These are phyloP conservation scores for Mycosphaerella sp. DNA, from an alignment of 2,329 filamentous ascomycete species.

Conservation along the genomic window DNA sequence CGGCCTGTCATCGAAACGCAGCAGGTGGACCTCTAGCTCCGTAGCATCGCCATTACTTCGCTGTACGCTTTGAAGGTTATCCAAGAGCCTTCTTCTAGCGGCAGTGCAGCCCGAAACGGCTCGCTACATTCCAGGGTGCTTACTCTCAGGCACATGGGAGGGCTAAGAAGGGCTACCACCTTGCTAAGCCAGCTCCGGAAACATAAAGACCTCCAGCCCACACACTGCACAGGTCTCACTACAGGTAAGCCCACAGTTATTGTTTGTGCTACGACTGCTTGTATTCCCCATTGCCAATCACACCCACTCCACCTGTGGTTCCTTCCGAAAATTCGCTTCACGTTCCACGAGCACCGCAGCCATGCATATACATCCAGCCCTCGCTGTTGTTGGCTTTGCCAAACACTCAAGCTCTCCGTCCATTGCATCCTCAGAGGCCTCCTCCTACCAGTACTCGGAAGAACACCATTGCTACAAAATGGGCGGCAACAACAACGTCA, in stretches of 20 bases:
- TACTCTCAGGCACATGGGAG: constrained; percentile 3
- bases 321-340: constrained; percentile 9
- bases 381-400: constrained; percentile 19
- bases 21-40: constrained; percentile 21
- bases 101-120: constrained; percentile 22
- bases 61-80: constrained; percentile 16
- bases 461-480: constrained; percentile 28
- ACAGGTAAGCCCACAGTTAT: constrained; percentile 20
- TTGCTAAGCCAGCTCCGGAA: constrained; percentile 15
- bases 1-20: constrained; percentile 16
- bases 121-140: constrained; percentile 7
- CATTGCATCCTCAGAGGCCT: constrained; percentile 18
- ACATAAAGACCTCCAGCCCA: constrained; percentile 18
- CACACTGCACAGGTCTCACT: constrained; percentile 7
- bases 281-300: constrained; percentile 4
- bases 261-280: constrained; percentile 13
- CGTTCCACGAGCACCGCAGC: constrained; percentile 8
- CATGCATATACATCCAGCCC: constrained; percentile 19
- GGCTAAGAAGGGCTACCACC: not conserved
- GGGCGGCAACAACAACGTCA: constrained; percentile 39
- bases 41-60: constrained; percentile 22
- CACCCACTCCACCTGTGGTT: constrained; percentile 8
- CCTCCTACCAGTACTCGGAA: constrained; percentile 11
- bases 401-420: constrained; percentile 28
- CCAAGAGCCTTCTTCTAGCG: constrained; percentile 18